A percentile compares a stretch with the other conserved stretches of the same genome.
phyloP scores from a whole-genome alignment of 495 filamentous ascomycete genomes.

The Tuber borchii region DNA sequence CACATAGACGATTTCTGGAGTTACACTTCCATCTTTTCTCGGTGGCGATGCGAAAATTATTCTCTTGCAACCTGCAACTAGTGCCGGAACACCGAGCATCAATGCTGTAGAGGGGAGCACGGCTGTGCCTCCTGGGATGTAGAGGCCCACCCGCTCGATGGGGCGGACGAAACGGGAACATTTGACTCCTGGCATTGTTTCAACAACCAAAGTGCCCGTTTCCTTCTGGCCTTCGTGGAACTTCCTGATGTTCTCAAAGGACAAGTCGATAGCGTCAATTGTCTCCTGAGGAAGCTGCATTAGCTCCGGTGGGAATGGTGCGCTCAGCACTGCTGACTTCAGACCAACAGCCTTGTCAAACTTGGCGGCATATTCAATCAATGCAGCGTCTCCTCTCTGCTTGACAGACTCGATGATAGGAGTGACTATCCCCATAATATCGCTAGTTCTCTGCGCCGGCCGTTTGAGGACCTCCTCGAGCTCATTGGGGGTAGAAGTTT shows the following conservation, averaged over 20 bases:
- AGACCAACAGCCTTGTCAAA: slow-evolving; percentile 92
- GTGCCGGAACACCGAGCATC: slow-evolving; percentile 95
- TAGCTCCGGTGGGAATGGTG: slow-evolving; percentile 73
- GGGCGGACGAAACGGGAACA: slow-evolving; percentile 90
- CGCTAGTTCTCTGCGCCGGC: slow-evolving; percentile 85
- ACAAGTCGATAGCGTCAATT: slow-evolving; percentile 82
- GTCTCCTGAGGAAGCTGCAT: slow-evolving; percentile 81
- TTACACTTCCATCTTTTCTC: slow-evolving; percentile 78
- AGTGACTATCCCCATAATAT: slow-evolving; percentile 81
- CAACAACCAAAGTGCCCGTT: slow-evolving; percentile 68
- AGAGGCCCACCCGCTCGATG: slow-evolving; percentile 89
- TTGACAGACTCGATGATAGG: slow-evolving; percentile 86
- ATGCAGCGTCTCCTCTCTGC: slow-evolving; percentile 70
- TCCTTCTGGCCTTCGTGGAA: slow-evolving; percentile 89
- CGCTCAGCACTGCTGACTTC: slow-evolving; percentile 76
- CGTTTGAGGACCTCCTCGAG: slow-evolving; percentile 69
- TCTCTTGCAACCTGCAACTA: slow-evolving; percentile 94
- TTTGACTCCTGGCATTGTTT: slow-evolving; percentile 94
- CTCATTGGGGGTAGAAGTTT: slow-evolving; percentile 53
- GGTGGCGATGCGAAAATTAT: slow-evolving; percentile 92
- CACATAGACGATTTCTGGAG: slow-evolving; percentile 95
- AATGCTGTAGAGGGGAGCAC: slow-evolving; percentile 92
- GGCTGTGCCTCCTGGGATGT: slow-evolving; percentile 91
- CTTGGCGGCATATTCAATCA: slow-evolving; percentile 89
- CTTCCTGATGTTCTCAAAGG: slow-evolving; percentile 84